phyloP scores from a whole-genome alignment of 1,284 basidiomycete species.

The Microbotryum intermedium region DNA sequence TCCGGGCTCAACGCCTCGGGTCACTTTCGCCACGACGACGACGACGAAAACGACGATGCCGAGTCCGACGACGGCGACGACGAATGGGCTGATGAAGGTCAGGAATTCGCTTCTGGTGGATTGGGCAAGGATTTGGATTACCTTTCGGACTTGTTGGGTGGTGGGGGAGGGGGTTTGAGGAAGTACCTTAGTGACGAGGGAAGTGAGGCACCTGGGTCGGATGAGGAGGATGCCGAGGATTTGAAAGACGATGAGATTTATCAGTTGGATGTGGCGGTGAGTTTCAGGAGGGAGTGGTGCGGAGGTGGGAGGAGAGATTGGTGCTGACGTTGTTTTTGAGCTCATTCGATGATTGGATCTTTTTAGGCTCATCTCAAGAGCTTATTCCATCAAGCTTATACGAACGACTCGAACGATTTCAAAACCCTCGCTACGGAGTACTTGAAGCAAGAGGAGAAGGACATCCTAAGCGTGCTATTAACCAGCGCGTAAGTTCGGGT shows the following conservation, averaged over 20 bases:
- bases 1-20: constrained; percentile 50
- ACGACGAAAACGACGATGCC: constrained; percentile 47
- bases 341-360: constrained; percentile 4
- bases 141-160: constrained; percentile 33
- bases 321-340: neutral
- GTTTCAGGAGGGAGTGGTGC: constrained; percentile 33
- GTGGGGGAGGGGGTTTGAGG: constrained; percentile 57
- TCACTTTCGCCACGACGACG: constrained; percentile 49
- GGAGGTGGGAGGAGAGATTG: neutral
- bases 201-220: constrained; percentile 54
- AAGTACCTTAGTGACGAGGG: constrained; percentile 50
- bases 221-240: constrained; percentile 60
- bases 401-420: constrained; percentile 49
- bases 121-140: constrained; percentile 27
- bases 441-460: constrained; percentile 20
- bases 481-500: too few species aligned
- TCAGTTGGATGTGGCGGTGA: constrained; percentile 76
- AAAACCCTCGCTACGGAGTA: constrained; percentile 19
- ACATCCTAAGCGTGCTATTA: neutral
- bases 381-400: constrained; percentile 63
- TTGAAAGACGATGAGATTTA: constrained; percentile 76
- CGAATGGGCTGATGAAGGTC: constrained; percentile 74
- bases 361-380: constrained; percentile 54
- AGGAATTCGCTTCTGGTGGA: constrained; percentile 41
- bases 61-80: constrained; percentile 68